phyloP scores from a whole-genome alignment of 495 filamentous ascomycete genomes.

The Annulohypoxylon bovei region DNA sequence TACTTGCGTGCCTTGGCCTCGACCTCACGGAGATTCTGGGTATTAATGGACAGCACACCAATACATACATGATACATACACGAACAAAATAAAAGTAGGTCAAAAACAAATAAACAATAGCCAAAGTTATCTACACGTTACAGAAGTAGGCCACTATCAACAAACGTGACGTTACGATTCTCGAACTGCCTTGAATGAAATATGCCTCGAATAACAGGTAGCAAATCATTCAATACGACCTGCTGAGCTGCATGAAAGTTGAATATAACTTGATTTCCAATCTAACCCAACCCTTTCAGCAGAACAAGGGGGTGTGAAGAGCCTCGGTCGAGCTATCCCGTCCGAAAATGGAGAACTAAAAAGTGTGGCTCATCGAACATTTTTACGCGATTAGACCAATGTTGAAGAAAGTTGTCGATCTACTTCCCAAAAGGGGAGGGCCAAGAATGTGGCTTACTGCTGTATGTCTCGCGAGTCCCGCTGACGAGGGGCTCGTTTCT shows the following conservation, averaged over 20 bases:
- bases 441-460: slow-evolving; percentile 38
- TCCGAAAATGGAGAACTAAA: slow-evolving; percentile 11
- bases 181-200: slow-evolving; percentile 5
- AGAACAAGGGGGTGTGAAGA: slow-evolving; percentile 16
- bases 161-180: slow-evolving; percentile 34
- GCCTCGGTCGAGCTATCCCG: slow-evolving; percentile 1
- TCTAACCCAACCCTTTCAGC: slow-evolving; percentile 19
- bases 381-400: slow-evolving; percentile 15
- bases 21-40: slow-evolving; percentile 10
- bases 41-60: slow-evolving; percentile 29
- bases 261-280: not conserved
- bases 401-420: slow-evolving; percentile 34
- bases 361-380: slow-evolving; percentile 30
- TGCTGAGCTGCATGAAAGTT: not conserved
- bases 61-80: slow-evolving; percentile 27
- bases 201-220: not conserved
- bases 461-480: slow-evolving; percentile 36
- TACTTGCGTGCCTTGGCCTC: slow-evolving; percentile 23
- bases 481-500: slow-evolving; percentile 17
- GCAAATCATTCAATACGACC: slow-evolving; percentile 2
- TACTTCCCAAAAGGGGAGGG: slow-evolving; percentile 24
- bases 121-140: slow-evolving; percentile 28
- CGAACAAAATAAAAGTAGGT: not conserved
- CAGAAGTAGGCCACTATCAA: slow-evolving; percentile 5
- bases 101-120: slow-evolving; percentile 30